These are phyloP conservation scores for Lineolata rhizophorae DNA, from an alignment of 495 filamentous ascomycete genomes.

Conservation along the genomic window DNA sequence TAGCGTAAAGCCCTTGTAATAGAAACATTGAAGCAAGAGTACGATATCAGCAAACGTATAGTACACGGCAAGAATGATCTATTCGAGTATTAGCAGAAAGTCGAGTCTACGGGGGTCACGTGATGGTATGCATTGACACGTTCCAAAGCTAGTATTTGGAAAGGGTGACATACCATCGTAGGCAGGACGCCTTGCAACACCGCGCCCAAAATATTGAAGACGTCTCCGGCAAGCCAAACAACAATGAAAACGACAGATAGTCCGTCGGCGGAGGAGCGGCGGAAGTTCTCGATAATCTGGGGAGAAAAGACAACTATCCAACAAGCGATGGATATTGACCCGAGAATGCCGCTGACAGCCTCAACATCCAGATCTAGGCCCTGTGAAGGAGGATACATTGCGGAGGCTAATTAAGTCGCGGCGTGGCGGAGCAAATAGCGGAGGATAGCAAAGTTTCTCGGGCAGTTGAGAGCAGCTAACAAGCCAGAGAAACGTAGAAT, in stretches of 20 bases:
- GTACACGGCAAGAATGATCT: conserved; percentile 77
- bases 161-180: conserved; percentile 53
- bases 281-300: conserved; percentile 91
- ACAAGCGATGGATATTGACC: conserved; percentile 87
- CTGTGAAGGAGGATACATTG: conserved; percentile 48
- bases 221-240: conserved; percentile 79
- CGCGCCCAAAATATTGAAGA: conserved; percentile 89
- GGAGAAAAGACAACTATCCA: conserved; percentile 97
- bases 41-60: conserved; percentile 89
- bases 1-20: conserved; percentile 69
- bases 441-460: too few relatives aligned
- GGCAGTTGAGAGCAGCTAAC: too few relatives aligned
- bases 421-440: too few relatives aligned
- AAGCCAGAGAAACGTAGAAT: too few relatives aligned
- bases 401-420: too few relatives aligned
- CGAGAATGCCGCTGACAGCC: conserved; percentile 74
- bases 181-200: conserved; percentile 85
- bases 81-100: too few relatives aligned
- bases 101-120: too few relatives aligned
- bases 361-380: conserved; percentile 56
- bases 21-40: conserved; percentile 72
- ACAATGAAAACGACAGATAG: conserved; percentile 77
- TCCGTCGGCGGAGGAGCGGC: conserved; percentile 65
- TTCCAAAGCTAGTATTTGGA: too few relatives aligned
- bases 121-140: too few relatives aligned